Base-by-base conservation (phyloP, 768 basidiomycete species). In the Russula abietina region DNA sequence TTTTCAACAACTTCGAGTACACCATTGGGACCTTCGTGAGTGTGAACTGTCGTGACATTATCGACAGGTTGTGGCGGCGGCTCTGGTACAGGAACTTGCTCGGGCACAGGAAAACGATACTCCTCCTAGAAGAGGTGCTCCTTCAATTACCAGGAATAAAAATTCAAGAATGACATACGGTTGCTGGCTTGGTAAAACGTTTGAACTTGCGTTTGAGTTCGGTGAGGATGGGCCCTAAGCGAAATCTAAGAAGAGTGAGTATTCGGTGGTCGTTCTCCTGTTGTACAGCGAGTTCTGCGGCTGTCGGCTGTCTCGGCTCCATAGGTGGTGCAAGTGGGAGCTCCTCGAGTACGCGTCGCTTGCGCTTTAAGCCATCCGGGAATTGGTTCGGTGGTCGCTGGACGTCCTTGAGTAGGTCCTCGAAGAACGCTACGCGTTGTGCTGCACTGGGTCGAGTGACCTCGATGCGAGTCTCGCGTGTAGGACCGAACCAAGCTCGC, bases 131-230 rank as follows among this genome's bases (percentile, higher is more conserved):
- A 17, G 41, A 26, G 19, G 9, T 33, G 8, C 0, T 33, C 16
- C 16, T 46, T 59, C 30, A 38, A 30, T 26, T 41, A 26, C 36
- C 8, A 30, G 45, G 5, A 32, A 33, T 24, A 46, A n/a, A 19
- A 43, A 52, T 14, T 53, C 51, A 57, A 33, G 17, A 17, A 46
- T 19, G 26, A 78, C 86, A 71, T 68, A 94, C 93, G 64, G 78
- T 79, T 48, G 90, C 88, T 41, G 81, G 76, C 75, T 93, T 93
- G 0, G 86, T 88, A 71, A 97, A 95, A 67, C 89, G 80, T 79
- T 93, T 93, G 72, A 88, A 94, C 75, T 94, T 93, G 72, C 91
- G 83, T 77, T 92, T 93, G 68, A 99, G 77, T 71, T 98, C 93
- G 2, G 82, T 83, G 56, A 98, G 75, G 55, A 98, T 87, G 1